These are phyloP conservation scores for Skeletonema marinoi DNA, from an alignment of 108 stramenopile genomes.

Conservation along the genomic window DNA sequence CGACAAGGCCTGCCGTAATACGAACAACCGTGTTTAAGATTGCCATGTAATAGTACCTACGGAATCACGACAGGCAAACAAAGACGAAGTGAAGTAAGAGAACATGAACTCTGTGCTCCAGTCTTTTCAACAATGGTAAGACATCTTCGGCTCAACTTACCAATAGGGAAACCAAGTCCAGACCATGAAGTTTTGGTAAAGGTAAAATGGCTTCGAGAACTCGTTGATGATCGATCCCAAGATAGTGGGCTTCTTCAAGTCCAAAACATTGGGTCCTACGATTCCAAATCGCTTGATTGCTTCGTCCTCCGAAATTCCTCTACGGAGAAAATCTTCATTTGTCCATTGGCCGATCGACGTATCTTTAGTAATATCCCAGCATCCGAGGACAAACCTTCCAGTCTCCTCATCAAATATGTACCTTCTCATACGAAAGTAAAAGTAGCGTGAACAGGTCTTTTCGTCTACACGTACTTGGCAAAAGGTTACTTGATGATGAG, in stretches of 20 bases:
- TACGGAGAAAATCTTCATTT: slow-evolving; percentile 7
- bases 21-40: slow-evolving; percentile 43
- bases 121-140: not conserved
- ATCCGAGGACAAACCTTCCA: slow-evolving; percentile 37
- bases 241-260: slow-evolving; percentile 51
- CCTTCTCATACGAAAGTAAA: slow-evolving; percentile 52
- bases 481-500: slow-evolving; percentile 16
- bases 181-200: slow-evolving; percentile 69
- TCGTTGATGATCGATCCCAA: slow-evolving; percentile 46
- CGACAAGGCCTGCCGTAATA: slow-evolving; percentile 49
- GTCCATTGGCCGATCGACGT: slow-evolving; percentile 43
- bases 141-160: not conserved
- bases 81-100: not conserved
- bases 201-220: slow-evolving; percentile 63
- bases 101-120: not conserved
- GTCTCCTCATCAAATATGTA: slow-evolving; percentile 35
- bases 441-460: slow-evolving; percentile 41
- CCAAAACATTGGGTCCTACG: slow-evolving; percentile 57
- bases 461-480: slow-evolving; percentile 34
- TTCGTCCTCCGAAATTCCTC: slow-evolving; percentile 49
- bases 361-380: slow-evolving; percentile 19
- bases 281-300: slow-evolving; percentile 29
- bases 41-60: slow-evolving; percentile 68
- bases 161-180: slow-evolving; percentile 60
- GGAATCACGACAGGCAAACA: not conserved